Percentiles rank a stretch among this genome's conserved stretches.
Evolutionary conservation across 176 grass and related monocot species (phyloP).

Genomic region (Oryza meridionalis): DNA sequence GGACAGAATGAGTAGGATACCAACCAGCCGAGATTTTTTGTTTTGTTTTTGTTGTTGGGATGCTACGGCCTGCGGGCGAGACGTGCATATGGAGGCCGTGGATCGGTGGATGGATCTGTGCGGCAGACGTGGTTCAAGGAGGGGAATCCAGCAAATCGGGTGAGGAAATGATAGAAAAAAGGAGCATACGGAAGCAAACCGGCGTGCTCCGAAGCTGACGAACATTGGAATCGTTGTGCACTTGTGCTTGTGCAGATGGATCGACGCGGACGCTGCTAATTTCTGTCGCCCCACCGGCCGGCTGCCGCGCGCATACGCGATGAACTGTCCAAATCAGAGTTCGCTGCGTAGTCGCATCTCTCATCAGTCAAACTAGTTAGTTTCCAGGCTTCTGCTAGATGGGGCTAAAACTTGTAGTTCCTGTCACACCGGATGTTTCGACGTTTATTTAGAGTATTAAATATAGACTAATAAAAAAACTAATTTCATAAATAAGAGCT

Average conservation of each 20-base stretch:
- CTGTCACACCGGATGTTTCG: too few species aligned
- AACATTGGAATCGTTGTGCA: constrained; percentile 1
- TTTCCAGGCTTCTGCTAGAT: too few species aligned
- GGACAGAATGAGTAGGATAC: not conserved
- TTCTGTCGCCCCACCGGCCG: not conserved
- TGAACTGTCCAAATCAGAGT: not conserved
- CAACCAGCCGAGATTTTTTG: not conserved
- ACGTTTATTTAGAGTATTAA: too few species aligned
- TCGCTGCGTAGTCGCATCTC: not conserved
- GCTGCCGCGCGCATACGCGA: not conserved
- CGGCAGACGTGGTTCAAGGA: not conserved
- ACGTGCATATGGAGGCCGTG: not conserved
- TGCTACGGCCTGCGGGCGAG: not conserved
- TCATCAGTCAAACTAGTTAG: not conserved
- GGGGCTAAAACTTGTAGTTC: too few species aligned
- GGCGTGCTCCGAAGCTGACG: not conserved
- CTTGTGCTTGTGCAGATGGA: not conserved
- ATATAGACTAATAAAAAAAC: too few species aligned
- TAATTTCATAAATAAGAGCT: too few species aligned
- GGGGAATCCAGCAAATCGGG: not conserved
- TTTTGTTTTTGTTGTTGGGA: not conserved
- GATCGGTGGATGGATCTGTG: not conserved
- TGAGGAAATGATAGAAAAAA: not conserved
- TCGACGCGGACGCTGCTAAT: not conserved
- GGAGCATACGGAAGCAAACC: not conserved